These are phyloP conservation scores for Neonectria magnoliae DNA, from an alignment of 2,329 filamentous ascomycete genomes.

Conservation along the genomic window DNA sequence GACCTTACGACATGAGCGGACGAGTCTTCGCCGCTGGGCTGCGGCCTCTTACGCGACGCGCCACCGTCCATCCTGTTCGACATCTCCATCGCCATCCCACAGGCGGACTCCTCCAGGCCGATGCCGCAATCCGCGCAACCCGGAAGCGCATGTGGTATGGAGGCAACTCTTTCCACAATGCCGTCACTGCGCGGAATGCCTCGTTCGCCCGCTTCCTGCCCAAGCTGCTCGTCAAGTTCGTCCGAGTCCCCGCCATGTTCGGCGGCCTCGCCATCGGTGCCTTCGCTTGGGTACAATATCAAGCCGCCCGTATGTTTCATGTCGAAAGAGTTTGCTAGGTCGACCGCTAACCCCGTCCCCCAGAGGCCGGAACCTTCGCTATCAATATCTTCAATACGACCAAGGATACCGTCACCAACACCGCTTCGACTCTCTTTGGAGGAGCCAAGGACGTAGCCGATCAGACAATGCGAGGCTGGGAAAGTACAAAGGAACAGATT, in stretches of 20 bases:
- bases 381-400: conserved; percentile 78
- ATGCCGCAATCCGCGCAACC: conserved; percentile 69
- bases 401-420: conserved; percentile 74
- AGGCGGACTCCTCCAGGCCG: conserved; percentile 74
- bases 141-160: conserved; percentile 78
- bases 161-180: conserved; percentile 87
- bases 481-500: conserved; percentile 81
- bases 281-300: conserved; percentile 93
- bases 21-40: conserved; percentile 73
- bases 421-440: conserved; percentile 76
- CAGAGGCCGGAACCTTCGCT: conserved; percentile 61
- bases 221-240: conserved; percentile 89
- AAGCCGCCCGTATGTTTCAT: conserved; percentile 78
- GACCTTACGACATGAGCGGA: conserved; percentile 47
- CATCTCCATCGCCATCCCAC: conserved; percentile 74
- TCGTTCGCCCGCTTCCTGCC: conserved; percentile 77
- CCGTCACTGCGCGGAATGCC: conserved; percentile 69
- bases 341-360: conserved; percentile 36
- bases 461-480: conserved; percentile 84
- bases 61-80: conserved; percentile 64
- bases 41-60: conserved; percentile 72
- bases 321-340: not conserved
- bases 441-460: conserved; percentile 79
- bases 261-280: conserved; percentile 88
- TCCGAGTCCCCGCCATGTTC: conserved; percentile 88